Conservation (phyloP, 176 grass and related monocot species). For the Zoysia pacifica region DNA sequence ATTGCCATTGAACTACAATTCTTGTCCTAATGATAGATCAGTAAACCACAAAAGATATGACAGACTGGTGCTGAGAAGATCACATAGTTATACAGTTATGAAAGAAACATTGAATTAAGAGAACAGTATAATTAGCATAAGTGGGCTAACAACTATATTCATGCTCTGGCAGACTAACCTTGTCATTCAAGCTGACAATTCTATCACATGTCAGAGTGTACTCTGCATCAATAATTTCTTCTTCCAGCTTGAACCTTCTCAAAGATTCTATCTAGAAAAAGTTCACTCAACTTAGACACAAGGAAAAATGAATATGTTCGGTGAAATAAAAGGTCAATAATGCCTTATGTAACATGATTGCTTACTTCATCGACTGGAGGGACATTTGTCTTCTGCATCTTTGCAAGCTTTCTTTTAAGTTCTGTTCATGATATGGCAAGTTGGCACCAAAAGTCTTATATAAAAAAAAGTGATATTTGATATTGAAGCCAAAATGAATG, state of each 20-base stretch:
- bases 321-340: neutral
- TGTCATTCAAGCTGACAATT: constrained; percentile 77
- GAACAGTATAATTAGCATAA: neutral
- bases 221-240: constrained; percentile 88
- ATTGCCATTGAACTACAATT: too few relatives aligned
- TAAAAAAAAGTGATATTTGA: constrained; percentile 10
- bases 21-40: neutral
- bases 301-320: constrained; percentile 11
- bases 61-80: constrained; percentile 1
- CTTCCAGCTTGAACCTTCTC: constrained; percentile 73
- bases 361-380: constrained; percentile 78
- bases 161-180: constrained; percentile 54
- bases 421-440: constrained; percentile 54
- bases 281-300: constrained; percentile 34
- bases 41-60: neutral
- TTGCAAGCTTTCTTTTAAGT: constrained; percentile 67
- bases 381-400: constrained; percentile 56
- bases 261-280: constrained; percentile 82
- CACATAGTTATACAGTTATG: neutral
- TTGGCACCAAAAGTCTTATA: constrained; percentile 13
- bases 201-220: constrained; percentile 83
- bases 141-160: constrained; percentile 17
- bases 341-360: neutral
- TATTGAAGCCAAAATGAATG: constrained; percentile 16
- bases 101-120: constrained; percentile 1